A percentile compares a stretch with the other conserved stretches of the same genome.
Conservation (phyloP, 495 filamentous ascomycete species). For the Immersiella caudata region DNA sequence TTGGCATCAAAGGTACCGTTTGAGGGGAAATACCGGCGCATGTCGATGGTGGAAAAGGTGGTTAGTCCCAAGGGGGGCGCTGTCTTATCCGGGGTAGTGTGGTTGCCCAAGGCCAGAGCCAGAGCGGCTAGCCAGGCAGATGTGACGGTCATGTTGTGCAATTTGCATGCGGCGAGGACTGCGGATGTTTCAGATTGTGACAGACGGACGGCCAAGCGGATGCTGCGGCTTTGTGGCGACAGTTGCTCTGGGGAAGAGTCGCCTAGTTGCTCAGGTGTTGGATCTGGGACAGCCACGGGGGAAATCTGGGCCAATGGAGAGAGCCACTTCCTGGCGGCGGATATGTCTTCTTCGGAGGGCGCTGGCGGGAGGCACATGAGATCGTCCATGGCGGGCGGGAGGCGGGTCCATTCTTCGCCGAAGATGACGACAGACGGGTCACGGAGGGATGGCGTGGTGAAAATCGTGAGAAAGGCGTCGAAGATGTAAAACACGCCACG, state of each 20-base stretch:
- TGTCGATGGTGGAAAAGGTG: slow-evolving; percentile 7
- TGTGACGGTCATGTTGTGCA: neutral
- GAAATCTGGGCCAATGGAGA: neutral
- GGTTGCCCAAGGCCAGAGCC: neutral
- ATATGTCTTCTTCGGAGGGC: neutral
- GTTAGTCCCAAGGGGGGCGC: neutral
- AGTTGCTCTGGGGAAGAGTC: neutral
- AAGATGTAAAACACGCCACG: slow-evolving; percentile 1
- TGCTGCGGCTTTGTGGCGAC: neutral
- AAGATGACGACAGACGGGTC: neutral
- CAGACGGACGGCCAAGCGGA: neutral
- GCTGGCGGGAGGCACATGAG: neutral
- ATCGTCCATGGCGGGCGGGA: slow-evolving; percentile 6
- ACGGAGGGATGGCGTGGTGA: neutral
- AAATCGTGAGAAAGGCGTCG: neutral
- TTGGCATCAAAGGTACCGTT: neutral
- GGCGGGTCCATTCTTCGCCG: neutral
- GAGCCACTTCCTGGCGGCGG: neutral
- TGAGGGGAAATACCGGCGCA: neutral
- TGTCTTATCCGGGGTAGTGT: neutral
- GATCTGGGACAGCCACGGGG: neutral
- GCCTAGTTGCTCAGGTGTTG: neutral
- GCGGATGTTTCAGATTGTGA: neutral
- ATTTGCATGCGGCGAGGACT: neutral
- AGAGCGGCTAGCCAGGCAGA: neutral